Evolutionary conservation across 1,139 yeast genomes (phyloP).

Genomic region (Spathaspora sp.): DNA sequence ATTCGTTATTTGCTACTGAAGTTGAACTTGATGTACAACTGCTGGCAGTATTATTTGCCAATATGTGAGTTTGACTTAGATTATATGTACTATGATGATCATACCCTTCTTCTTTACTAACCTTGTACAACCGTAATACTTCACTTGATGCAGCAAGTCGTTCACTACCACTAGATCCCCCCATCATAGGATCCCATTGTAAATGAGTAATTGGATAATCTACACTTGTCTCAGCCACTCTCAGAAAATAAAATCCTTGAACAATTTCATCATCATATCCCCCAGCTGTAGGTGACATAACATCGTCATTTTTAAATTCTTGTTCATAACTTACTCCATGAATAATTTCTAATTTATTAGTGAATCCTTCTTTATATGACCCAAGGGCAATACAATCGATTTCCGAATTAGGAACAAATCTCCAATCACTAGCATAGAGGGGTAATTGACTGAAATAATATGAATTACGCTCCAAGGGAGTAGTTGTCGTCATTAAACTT

Average conservation of each 20-base stretch:
- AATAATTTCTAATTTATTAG: conserved; percentile 53
- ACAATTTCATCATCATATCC: conserved; percentile 18
- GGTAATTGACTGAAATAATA: conserved; percentile 63
- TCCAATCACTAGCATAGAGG: conserved; percentile 71
- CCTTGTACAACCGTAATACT: conserved; percentile 65
- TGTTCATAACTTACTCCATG: conserved; percentile 39
- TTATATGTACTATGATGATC: conserved; percentile 21
- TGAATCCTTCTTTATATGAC: conserved; percentile 69
- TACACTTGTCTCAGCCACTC: conserved; percentile 52
- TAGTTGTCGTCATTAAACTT: conserved; percentile 2
- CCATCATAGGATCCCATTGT: conserved; percentile 67
- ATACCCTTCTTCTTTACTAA: conserved; percentile 35
- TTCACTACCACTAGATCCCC: conserved; percentile 23
- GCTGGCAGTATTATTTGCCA: conserved; percentile 39
- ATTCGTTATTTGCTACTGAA: conserved; percentile 5
- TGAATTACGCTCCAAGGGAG: conserved; percentile 38
- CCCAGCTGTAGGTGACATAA: conserved; percentile 4
- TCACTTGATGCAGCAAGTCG: conserved; percentile 71
- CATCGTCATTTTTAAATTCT: conserved; percentile 15
- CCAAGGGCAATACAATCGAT: conserved; percentile 60
- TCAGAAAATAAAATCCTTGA: conserved; percentile 48
- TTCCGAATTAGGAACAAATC: conserved; percentile 32
- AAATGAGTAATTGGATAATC: conserved; percentile 69
- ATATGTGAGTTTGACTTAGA: conserved; percentile 38
- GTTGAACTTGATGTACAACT: conserved; percentile 12